phyloP scores from a whole-genome alignment of 345 rosid species.

The Durio zibethinus region DNA sequence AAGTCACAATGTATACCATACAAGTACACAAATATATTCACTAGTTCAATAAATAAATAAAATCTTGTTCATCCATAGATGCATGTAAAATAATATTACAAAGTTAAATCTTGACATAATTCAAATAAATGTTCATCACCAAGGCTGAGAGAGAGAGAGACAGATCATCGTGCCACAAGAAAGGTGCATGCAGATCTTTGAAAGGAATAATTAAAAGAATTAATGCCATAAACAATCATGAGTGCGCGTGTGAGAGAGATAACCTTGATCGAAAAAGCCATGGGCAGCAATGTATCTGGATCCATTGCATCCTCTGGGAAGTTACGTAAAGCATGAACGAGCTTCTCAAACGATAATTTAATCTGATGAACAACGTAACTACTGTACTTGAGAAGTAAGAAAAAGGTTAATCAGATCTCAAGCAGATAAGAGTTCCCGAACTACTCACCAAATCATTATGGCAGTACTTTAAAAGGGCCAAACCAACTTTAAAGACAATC shows the following conservation, averaged over 20 bases:
- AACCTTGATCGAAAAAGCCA: conserved; percentile 94
- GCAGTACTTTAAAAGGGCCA: conserved; percentile 80
- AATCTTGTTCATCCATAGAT: background rate
- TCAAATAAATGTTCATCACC: background rate
- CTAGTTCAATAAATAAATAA: background rate
- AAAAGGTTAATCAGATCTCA: background rate
- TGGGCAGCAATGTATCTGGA: conserved; percentile 81
- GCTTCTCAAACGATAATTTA: conserved; percentile 86
- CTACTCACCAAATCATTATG: conserved; percentile 84
- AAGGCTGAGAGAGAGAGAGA: background rate
- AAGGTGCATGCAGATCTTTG: background rate
- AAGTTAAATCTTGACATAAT: background rate
- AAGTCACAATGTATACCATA: background rate
- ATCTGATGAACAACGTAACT: conserved; percentile 32
- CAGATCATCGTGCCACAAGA: background rate
- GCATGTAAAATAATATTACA: background rate
- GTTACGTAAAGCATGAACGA: conserved; percentile 82
- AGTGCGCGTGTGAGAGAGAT: conserved; percentile 6
- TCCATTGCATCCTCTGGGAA: conserved; percentile 92
- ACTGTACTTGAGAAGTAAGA: conserved; percentile 3
- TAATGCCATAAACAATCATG: background rate
- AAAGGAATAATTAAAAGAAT: background rate
- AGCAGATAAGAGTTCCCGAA: background rate
- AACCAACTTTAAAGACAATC: conserved; percentile 89
- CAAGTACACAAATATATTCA: background rate